phyloP scores from a whole-genome alignment of 495 filamentous ascomycete genomes.

The Neurospora hispaniola region DNA sequence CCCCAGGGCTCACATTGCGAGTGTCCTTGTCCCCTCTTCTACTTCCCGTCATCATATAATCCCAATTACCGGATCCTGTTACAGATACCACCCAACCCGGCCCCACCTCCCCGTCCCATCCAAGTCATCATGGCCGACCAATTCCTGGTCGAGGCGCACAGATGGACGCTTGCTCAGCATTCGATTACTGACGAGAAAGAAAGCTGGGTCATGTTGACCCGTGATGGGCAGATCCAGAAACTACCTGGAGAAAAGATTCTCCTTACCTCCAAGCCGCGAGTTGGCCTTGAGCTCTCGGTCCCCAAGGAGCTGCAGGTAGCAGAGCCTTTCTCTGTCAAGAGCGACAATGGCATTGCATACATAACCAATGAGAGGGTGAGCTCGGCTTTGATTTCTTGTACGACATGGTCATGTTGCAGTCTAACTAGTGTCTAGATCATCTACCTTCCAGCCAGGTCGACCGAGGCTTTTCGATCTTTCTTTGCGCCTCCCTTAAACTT shows the following conservation, averaged over 20 bases:
- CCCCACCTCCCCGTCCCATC: background rate
- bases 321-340: conserved; percentile 36
- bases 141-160: conserved; percentile 37
- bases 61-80: background rate
- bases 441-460: conserved; percentile 68
- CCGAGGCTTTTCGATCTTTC: conserved; percentile 70
- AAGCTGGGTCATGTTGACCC: conserved; percentile 44
- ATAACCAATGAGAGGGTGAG: conserved; percentile 86
- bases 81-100: background rate
- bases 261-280: conserved; percentile 32
- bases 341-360: conserved; percentile 46
- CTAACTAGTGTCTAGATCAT: conserved; percentile 51
- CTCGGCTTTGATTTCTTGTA: background rate
- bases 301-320: conserved; percentile 32
- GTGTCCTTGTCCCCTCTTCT: background rate
- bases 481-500: conserved; percentile 77
- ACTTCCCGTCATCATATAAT: background rate
- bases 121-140: conserved; percentile 28
- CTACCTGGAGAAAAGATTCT: conserved; percentile 38
- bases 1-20: conserved; percentile 9
- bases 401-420: background rate
- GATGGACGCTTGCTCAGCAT: conserved; percentile 18
- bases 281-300: conserved; percentile 34
- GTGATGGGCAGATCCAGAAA: conserved; percentile 39
- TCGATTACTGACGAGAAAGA: conserved; percentile 33